These are phyloP conservation scores for Erythrobasidium yunnanense DNA, from an alignment of 768 basidiomycete genomes.

Conservation along the genomic window DNA sequence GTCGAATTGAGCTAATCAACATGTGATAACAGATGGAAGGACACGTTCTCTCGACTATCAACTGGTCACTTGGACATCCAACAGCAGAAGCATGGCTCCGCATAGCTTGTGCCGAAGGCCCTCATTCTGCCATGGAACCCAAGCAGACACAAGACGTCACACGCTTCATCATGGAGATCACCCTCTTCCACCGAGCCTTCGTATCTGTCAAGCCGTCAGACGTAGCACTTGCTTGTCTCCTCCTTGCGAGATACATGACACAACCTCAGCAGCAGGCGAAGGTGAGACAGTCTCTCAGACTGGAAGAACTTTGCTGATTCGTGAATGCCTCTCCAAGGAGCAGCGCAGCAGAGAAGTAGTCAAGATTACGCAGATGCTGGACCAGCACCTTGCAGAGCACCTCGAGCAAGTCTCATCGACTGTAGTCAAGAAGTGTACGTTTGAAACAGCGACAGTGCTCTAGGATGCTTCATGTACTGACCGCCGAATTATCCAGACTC, in stretches of 20 bases:
- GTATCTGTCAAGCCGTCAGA: conserved; percentile 71
- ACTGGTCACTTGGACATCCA: conserved; percentile 92
- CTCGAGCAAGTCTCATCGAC: conserved; percentile 89
- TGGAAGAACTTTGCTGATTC: too few relatives aligned
- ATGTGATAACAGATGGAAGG: conserved; percentile 67
- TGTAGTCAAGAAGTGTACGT: conserved; percentile 73
- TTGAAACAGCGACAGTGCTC: neutral
- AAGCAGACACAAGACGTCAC: conserved; percentile 87
- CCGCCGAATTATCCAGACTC: conserved; percentile 48
- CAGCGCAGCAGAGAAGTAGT: conserved; percentile 69
- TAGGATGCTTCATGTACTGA: neutral
- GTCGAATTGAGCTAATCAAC: neutral
- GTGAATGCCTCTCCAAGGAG: conserved; percentile 54
- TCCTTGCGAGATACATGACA: conserved; percentile 72
- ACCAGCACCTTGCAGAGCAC: conserved; percentile 68
- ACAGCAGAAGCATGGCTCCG: conserved; percentile 97
- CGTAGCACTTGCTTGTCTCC: conserved; percentile 78
- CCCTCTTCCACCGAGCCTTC: conserved; percentile 93
- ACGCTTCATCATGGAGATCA: conserved; percentile 98
- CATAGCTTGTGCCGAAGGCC: conserved; percentile 43
- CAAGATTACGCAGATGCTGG: conserved; percentile 73
- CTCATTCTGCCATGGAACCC: conserved; percentile 60
- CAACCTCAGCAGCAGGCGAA: conserved; percentile 39
- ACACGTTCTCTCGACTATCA: conserved; percentile 88
- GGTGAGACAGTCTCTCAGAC: conserved; percentile 12